Percentiles rank a stretch among this genome's conserved stretches.
Conservation (phyloP, 805 yeast species). For the Barnettozyma pratensis region DNA sequence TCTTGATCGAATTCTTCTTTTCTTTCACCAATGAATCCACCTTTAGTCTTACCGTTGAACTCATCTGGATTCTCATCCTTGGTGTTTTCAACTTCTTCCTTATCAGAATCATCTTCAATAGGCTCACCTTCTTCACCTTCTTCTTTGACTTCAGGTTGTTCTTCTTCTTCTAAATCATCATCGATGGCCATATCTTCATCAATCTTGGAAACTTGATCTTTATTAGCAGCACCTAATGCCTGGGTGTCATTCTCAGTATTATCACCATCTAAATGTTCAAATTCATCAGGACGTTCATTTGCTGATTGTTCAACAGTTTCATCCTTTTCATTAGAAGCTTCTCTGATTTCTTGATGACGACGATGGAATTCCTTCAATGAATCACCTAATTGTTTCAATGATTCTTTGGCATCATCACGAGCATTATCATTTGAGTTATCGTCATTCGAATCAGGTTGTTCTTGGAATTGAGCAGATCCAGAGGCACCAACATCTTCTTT, state of each 20-base stretch:
- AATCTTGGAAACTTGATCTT: conserved; percentile 70
- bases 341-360: conserved; percentile 82
- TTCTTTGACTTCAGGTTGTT: conserved; percentile 28
- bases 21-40: conserved; percentile 48
- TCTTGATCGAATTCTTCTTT: conserved; percentile 23
- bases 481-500: conserved; percentile 65
- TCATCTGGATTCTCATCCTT: conserved; percentile 36
- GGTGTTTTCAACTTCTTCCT: conserved; percentile 26
- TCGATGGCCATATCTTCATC: conserved; percentile 81
- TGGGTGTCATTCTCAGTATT: conserved; percentile 78
- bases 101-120: conserved; percentile 19
- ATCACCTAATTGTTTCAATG: conserved; percentile 87
- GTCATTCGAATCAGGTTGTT: conserved; percentile 37
- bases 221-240: conserved; percentile 85
- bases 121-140: conserved; percentile 29
- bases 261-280: conserved; percentile 78
- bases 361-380: conserved; percentile 87
- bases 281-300: conserved; percentile 75
- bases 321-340: conserved; percentile 44
- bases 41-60: conserved; percentile 43
- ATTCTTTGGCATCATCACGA: conserved; percentile 64
- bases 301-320: conserved; percentile 47
- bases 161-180: conserved; percentile 47
- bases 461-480: conserved; percentile 45
- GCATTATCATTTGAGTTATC: conserved; percentile 45